phyloP scores from a whole-genome alignment of 78 protist species.

The Dictyostelium citrinum region DNA sequence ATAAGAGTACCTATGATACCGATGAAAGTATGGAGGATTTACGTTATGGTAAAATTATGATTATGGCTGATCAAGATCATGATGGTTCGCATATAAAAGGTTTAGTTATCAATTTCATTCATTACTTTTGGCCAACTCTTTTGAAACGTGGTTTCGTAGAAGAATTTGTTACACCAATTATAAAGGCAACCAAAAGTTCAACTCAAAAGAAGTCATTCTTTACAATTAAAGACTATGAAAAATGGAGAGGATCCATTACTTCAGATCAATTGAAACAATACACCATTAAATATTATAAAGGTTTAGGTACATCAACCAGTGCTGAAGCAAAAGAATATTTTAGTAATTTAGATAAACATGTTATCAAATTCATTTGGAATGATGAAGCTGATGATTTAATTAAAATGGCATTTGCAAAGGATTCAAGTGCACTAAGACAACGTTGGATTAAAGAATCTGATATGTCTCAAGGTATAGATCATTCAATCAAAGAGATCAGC shows the following conservation, averaged over 20 bases:
- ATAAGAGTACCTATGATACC: constrained; percentile 72
- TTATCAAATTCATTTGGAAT: constrained; percentile 73
- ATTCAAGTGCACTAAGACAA: constrained; percentile 92
- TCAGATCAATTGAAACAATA: constrained; percentile 59
- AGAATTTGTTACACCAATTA: constrained; percentile 99
- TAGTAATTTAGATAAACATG: constrained; percentile 83
- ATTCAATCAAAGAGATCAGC: constrained; percentile 32
- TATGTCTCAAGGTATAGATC: constrained; percentile 32
- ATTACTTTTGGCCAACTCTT: constrained; percentile 98
- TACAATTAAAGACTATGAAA: constrained; percentile 90
- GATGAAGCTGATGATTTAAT: constrained; percentile 77
- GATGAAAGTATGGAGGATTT: neutral
- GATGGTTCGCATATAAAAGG: constrained; percentile 99
- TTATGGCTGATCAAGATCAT: constrained; percentile 99
- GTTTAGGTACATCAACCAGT: constrained; percentile 97
- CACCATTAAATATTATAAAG: constrained; percentile 98
- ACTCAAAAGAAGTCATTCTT: constrained; percentile 84
- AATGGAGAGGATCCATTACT: constrained; percentile 28
- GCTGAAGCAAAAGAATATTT: constrained; percentile 98
- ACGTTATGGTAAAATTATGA: constrained; percentile 99
- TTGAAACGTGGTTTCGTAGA: constrained; percentile 92
- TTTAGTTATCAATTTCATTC: constrained; percentile 97
- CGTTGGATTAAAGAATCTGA: constrained; percentile 90
- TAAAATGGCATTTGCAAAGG: constrained; percentile 90
- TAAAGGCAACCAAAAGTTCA: constrained; percentile 89